phyloP scores from a whole-genome alignment of 257 asterid species.

The Perilla frutescens region DNA sequence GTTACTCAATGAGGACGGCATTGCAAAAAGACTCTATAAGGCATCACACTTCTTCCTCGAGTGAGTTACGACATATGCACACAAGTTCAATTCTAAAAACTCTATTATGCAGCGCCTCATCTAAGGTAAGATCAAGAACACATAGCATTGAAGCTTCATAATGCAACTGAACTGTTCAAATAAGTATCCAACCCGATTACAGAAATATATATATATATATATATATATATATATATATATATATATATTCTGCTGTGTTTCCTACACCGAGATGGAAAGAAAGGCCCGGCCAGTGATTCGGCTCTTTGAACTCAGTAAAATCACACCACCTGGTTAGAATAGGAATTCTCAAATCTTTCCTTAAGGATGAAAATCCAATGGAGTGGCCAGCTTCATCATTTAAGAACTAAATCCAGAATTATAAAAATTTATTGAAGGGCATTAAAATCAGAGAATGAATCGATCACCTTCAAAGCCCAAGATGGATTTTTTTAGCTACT shows the following conservation, averaged over 20 bases:
- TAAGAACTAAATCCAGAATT: neutral
- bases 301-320: neutral
- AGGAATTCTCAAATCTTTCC: neutral
- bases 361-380: neutral
- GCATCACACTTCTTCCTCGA: neutral
- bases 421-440: neutral
- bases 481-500: conserved; percentile 15
- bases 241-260: neutral
- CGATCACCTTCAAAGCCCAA: conserved; percentile 2
- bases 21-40: neutral
- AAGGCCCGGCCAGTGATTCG: neutral
- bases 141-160: neutral
- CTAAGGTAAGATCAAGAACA: neutral
- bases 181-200: neutral
- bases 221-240: too few species aligned
- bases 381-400: neutral
- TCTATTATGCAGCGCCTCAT: neutral
- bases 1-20: conserved; percentile 10
- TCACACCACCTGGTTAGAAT: neutral
- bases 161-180: neutral
- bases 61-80: neutral
- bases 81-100: too few species aligned
- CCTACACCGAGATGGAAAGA: neutral
- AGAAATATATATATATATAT: too few species aligned
- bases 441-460: neutral